phyloP scores from a whole-genome alignment of 2,329 filamentous ascomycete species.

The Pseudogymnoascus sp. region DNA sequence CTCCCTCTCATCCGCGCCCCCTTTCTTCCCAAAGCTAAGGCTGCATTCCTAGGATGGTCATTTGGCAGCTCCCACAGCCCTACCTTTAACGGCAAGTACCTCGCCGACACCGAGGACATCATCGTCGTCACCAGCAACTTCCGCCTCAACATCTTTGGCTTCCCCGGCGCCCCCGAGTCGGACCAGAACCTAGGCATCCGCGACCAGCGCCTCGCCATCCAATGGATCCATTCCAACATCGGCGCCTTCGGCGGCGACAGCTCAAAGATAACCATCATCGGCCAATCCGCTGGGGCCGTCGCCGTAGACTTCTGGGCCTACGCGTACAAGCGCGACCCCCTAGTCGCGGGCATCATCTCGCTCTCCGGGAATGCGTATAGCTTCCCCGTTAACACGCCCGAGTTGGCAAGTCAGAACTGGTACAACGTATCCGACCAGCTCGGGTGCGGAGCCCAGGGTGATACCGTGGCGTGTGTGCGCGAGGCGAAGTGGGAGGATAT shows the following conservation, averaged over 20 bases:
- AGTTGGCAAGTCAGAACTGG: constrained; percentile 13
- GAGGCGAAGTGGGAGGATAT: constrained; percentile 12
- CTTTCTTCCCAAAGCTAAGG: neutral
- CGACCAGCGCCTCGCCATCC: constrained; percentile 42
- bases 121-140: constrained; percentile 20
- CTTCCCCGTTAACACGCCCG: constrained; percentile 12
- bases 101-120: constrained; percentile 16
- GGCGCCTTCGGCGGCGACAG: constrained; percentile 44
- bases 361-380: constrained; percentile 20
- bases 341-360: constrained; percentile 20
- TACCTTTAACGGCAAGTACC: constrained; percentile 5
- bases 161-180: neutral
- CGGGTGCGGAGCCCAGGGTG: constrained; percentile 16
- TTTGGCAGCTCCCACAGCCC: neutral
- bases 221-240: constrained; percentile 46
- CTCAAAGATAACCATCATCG: constrained; percentile 42
- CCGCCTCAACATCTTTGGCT: constrained; percentile 11
- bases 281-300: constrained; percentile 45
- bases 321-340: constrained; percentile 19
- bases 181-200: constrained; percentile 43
- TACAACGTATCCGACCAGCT: constrained; percentile 14
- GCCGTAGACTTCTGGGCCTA: constrained; percentile 13
- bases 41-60: neutral
- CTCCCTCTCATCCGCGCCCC: neutral
- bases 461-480: constrained; percentile 15